A percentile compares a stretch with the other conserved stretches of the same genome.
Evolutionary conservation across 495 filamentous ascomycete species (phyloP).

Genomic region (Talaromyces proteolyticus): DNA sequence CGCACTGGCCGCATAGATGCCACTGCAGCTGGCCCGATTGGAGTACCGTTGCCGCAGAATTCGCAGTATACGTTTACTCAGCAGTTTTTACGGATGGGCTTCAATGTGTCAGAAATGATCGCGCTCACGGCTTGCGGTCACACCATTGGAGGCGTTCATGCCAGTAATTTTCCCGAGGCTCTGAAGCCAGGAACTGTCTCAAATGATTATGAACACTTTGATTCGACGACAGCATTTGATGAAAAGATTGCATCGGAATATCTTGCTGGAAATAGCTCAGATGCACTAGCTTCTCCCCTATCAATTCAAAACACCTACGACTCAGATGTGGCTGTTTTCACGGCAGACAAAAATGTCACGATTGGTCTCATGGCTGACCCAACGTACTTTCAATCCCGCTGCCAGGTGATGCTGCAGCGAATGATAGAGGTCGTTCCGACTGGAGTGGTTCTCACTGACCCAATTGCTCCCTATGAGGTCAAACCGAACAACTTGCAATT

Average conservation of each 20-base stretch:
- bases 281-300: slow-evolving; percentile 2
- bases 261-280: slow-evolving; percentile 32
- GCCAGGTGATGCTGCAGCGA: slow-evolving; percentile 45
- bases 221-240: slow-evolving; percentile 46
- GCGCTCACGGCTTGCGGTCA: slow-evolving; percentile 57
- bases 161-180: slow-evolving; percentile 45
- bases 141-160: slow-evolving; percentile 56
- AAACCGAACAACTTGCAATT: slow-evolving; percentile 47
- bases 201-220: slow-evolving; percentile 41
- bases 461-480: slow-evolving; percentile 50
- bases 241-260: slow-evolving; percentile 52
- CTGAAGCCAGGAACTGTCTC: slow-evolving; percentile 35
- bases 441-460: slow-evolving; percentile 41
- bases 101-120: slow-evolving; percentile 51
- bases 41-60: slow-evolving; percentile 57
- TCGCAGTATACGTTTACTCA: slow-evolving; percentile 40
- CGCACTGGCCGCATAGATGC: slow-evolving; percentile 51
- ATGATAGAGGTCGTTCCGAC: slow-evolving; percentile 58
- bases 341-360: slow-evolving; percentile 49
- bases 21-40: slow-evolving; percentile 34
- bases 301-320: slow-evolving; percentile 24
- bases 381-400: slow-evolving; percentile 35
- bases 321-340: slow-evolving; percentile 53
- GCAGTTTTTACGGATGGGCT: slow-evolving; percentile 54
- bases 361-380: slow-evolving; percentile 40